Percentiles rank a stretch among this genome's conserved stretches.
These are phyloP conservation scores for Bocquillonia castaneifolia DNA, from an alignment of 441 rosid species.

Conservation along the genomic window DNA sequence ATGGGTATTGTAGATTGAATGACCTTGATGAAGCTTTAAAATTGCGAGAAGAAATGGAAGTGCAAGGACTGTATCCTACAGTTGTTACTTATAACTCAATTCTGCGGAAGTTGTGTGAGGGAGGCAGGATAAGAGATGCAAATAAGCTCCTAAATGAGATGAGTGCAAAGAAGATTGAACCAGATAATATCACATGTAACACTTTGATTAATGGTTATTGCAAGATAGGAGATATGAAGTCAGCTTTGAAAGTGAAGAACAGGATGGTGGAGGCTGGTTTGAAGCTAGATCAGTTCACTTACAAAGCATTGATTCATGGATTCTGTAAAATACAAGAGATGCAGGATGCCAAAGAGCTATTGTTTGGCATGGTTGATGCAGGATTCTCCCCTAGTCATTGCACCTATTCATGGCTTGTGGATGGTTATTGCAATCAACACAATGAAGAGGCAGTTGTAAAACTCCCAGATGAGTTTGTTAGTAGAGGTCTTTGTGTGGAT, in stretches of 20 bases:
- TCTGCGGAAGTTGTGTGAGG: conserved; percentile 69
- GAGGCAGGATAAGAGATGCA: conserved; percentile 77
- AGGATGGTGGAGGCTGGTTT: conserved; percentile 79
- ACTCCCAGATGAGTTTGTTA: conserved; percentile 54
- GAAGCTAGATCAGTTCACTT: conserved; percentile 58
- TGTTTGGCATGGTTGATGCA: conserved; percentile 62
- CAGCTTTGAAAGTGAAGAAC: conserved; percentile 76
- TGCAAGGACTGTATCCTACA: conserved; percentile 61
- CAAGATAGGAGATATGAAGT: conserved; percentile 69
- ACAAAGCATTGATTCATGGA: conserved; percentile 78
- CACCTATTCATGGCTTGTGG: conserved; percentile 78
- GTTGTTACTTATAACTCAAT: conserved; percentile 76
- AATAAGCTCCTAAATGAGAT: conserved; percentile 73
- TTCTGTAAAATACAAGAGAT: conserved; percentile 66
- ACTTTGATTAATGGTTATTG: conserved; percentile 85
- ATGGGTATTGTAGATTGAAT: conserved; percentile 76
- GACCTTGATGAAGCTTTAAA: conserved; percentile 76
- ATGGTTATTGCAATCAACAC: conserved; percentile 50
- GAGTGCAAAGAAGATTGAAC: conserved; percentile 63
- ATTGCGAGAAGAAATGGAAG: conserved; percentile 61
- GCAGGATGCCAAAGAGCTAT: conserved; percentile 65
- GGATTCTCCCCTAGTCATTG: conserved; percentile 75
- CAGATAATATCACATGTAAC: conserved; percentile 85
- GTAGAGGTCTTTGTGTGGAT: conserved; percentile 52
- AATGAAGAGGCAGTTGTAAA: conserved; percentile 44